These are phyloP conservation scores for Linum lewisii DNA, from an alignment of 345 rosid species.

Conservation along the genomic window DNA sequence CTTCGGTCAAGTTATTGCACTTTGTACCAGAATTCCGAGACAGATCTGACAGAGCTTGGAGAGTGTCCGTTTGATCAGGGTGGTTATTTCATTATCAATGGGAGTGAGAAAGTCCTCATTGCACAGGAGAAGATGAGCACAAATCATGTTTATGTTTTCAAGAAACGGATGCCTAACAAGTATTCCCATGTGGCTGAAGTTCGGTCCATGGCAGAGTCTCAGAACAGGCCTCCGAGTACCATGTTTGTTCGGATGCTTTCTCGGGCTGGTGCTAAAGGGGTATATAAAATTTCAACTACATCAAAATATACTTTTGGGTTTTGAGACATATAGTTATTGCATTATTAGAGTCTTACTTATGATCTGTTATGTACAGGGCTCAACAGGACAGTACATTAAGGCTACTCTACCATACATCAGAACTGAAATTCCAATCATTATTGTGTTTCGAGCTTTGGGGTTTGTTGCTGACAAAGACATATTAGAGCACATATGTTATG, in stretches of 20 bases:
- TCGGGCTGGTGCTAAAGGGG: constrained; percentile 96
- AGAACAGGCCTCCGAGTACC: constrained; percentile 91
- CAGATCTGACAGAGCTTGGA: constrained; percentile 95
- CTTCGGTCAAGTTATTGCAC: constrained; percentile 95
- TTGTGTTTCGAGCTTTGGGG: constrained; percentile 93
- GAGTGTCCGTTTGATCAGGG: constrained; percentile 99
- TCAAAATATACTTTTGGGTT: constrained; percentile 4
- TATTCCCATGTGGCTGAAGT: constrained; percentile 87
- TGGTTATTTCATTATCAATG: constrained; percentile 92
- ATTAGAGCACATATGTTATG: constrained; percentile 89
- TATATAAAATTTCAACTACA: constrained; percentile 15
- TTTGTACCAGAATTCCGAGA: constrained; percentile 79
- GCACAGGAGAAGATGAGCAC: constrained; percentile 99
- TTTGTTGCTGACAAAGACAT: constrained; percentile 96
- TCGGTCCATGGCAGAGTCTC: constrained; percentile 95
- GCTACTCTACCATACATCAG: constrained; percentile 97
- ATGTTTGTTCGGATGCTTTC: constrained; percentile 99
- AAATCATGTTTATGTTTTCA: constrained; percentile 92
- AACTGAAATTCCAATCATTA: constrained; percentile 93
- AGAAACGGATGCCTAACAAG: constrained; percentile 95
- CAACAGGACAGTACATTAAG: constrained; percentile 90
- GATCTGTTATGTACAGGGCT: constrained; percentile 50
- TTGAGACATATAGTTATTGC: not conserved
- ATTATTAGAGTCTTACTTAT: not conserved
- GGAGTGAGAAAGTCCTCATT: constrained; percentile 96